Evolutionary conservation across 305 asterid species (phyloP).

Genomic region (Fraxinus ornus): DNA sequence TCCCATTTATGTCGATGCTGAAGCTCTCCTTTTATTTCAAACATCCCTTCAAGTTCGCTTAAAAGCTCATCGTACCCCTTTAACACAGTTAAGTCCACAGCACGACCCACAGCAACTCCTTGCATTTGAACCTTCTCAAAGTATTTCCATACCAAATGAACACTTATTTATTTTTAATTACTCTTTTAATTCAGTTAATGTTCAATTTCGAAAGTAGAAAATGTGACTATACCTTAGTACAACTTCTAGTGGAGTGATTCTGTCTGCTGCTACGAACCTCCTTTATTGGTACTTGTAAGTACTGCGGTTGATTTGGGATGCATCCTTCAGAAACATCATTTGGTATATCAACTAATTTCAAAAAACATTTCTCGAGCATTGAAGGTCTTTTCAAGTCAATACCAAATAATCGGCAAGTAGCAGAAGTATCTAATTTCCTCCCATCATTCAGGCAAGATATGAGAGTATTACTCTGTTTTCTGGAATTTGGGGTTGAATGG

Average conservation of each 20-base stretch:
- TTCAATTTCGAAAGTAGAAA: neutral
- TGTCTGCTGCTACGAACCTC: slow-evolving; percentile 68
- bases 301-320: slow-evolving; percentile 34
- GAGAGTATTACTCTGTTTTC: slow-evolving; percentile 32
- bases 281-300: slow-evolving; percentile 12
- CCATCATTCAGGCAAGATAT: slow-evolving; percentile 30
- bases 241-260: slow-evolving; percentile 66
- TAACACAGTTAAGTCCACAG: slow-evolving; percentile 70
- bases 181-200: neutral
- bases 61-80: slow-evolving; percentile 76
- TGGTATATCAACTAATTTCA: slow-evolving; percentile 30
- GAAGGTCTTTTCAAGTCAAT: slow-evolving; percentile 70
- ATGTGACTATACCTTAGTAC: slow-evolving; percentile 71
- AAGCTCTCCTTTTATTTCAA: slow-evolving; percentile 81
- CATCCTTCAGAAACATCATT: slow-evolving; percentile 38
- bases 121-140: slow-evolving; percentile 88
- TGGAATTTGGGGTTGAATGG: slow-evolving; percentile 33
- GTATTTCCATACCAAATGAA: slow-evolving; percentile 15
- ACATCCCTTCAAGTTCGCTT: slow-evolving; percentile 77
- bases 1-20: slow-evolving; percentile 71
- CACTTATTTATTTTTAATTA: neutral
- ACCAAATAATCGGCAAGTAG: slow-evolving; percentile 76
- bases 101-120: slow-evolving; percentile 98
- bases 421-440: slow-evolving; percentile 41
- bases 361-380: slow-evolving; percentile 26